These are phyloP conservation scores for Plasmodium reichenowi DNA, from an alignment of 169 alveolate genomes.

Conservation along the genomic window DNA sequence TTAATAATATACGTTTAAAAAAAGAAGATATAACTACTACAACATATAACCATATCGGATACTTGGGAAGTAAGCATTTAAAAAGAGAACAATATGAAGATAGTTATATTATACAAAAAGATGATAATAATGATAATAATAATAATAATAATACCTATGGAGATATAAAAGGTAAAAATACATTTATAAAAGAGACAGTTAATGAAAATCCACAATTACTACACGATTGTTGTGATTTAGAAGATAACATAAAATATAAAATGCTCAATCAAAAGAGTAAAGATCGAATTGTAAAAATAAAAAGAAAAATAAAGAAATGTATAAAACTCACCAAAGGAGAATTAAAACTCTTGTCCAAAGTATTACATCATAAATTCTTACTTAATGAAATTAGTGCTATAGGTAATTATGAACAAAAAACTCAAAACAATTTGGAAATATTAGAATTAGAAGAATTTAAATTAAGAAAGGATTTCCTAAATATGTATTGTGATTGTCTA, in stretches of 20 bases:
- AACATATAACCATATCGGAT: not conserved
- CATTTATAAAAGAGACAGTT: conserved; percentile 39
- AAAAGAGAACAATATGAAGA: conserved; percentile 19
- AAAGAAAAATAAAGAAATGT: conserved; percentile 60
- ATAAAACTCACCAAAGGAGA: conserved; percentile 62
- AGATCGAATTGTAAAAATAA: conserved; percentile 48
- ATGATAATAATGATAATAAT: not conserved
- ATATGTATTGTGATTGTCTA: conserved; percentile 47
- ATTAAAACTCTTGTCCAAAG: conserved; percentile 40
- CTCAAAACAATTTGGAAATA: conserved; percentile 24
- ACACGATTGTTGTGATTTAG: conserved; percentile 66
- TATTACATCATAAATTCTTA: conserved; percentile 69
- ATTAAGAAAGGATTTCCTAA: conserved; percentile 28
- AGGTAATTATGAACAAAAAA: conserved; percentile 57
- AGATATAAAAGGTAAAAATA: conserved; percentile 25
- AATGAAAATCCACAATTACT: conserved; percentile 39
- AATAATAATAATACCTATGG: conserved; percentile 6
- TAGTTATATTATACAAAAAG: not conserved
- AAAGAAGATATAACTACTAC: too few relatives aligned
- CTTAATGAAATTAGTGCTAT: conserved; percentile 52
- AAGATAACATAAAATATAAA: conserved; percentile 45
- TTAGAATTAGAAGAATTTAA: conserved; percentile 56
- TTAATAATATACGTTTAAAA: too few relatives aligned
- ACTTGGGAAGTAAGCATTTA: not conserved
- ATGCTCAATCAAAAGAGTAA: conserved; percentile 14